A percentile compares a stretch with the other conserved stretches of the same genome.
Conservation (phyloP, 805 yeast genomes). For the Spathaspora sp. region DNA sequence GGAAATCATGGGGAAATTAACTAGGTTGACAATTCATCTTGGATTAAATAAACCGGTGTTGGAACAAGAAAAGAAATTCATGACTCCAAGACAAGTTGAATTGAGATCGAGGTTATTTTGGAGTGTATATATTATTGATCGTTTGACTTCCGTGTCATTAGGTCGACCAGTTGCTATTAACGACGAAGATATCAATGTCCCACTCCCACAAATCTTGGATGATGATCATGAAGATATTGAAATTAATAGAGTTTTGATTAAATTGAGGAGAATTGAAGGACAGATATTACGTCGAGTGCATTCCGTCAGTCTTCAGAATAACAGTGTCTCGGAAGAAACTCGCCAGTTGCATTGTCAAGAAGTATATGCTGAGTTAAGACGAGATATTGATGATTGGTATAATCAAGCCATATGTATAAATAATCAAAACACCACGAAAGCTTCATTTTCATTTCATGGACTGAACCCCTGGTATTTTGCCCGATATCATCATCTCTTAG, state of each 20-base stretch:
- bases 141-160: conserved; percentile 45
- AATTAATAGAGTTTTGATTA: conserved; percentile 39
- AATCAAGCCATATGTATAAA: conserved; percentile 6
- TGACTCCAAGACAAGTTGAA: conserved; percentile 28
- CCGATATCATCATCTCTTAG: conserved; percentile 45
- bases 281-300: conserved; percentile 43
- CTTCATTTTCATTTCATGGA: conserved; percentile 17
- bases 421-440: background rate
- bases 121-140: conserved; percentile 47
- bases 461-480: conserved; percentile 32
- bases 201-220: conserved; percentile 34
- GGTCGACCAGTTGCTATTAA: conserved; percentile 48
- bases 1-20: conserved; percentile 48
- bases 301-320: conserved; percentile 34
- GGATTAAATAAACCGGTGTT: conserved; percentile 43
- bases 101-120: conserved; percentile 45
- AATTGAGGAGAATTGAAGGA: conserved; percentile 46
- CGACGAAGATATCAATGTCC: conserved; percentile 47
- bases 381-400: conserved; percentile 36
- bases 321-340: conserved; percentile 10
- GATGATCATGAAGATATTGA: conserved; percentile 40
- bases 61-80: conserved; percentile 5
- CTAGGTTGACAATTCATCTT: conserved; percentile 41
- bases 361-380: conserved; percentile 28
- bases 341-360: conserved; percentile 15